Evolutionary conservation across 164 flowering plant genomes (phyloP).

Genomic region (Cinnamomum chago): DNA sequence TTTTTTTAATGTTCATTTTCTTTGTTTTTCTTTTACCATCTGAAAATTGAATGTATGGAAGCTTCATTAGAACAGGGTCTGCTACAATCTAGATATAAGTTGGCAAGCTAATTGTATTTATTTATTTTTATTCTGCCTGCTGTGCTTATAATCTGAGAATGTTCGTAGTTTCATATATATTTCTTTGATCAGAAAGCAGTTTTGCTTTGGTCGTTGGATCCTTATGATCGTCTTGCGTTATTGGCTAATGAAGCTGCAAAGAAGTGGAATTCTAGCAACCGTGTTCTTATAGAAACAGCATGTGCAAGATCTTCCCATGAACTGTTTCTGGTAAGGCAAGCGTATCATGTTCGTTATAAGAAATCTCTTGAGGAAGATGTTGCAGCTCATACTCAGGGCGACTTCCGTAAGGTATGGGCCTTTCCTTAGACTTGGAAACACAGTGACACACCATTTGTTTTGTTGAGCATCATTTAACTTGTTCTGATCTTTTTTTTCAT

Average conservation of each 20-base stretch:
- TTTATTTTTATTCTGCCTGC: neutral
- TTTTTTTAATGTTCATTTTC: too few species aligned
- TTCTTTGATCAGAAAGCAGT: slow-evolving; percentile 38
- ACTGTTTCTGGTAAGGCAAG: slow-evolving; percentile 51
- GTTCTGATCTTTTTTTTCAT: neutral
- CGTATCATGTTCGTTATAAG: slow-evolving; percentile 67
- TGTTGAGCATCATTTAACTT: neutral
- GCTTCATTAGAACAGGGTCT: too few species aligned
- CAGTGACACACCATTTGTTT: neutral
- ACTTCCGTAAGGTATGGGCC: slow-evolving; percentile 57
- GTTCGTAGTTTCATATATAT: neutral
- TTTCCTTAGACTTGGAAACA: neutral
- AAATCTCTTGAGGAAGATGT: slow-evolving; percentile 86
- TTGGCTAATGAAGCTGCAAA: slow-evolving; percentile 62
- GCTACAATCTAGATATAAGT: too few species aligned
- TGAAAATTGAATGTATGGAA: too few species aligned
- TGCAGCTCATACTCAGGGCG: slow-evolving; percentile 59
- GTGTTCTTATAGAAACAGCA: slow-evolving; percentile 66
- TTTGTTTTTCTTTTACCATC: too few species aligned
- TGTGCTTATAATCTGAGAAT: neutral
- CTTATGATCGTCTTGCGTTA: slow-evolving; percentile 73
- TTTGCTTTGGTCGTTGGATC: slow-evolving; percentile 59
- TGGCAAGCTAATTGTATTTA: too few species aligned
- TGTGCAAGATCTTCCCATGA: slow-evolving; percentile 62
- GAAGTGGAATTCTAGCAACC: slow-evolving; percentile 41